These are phyloP conservation scores for Pleurotus giganteus DNA, from an alignment of 768 basidiomycete species.

Conservation along the genomic window DNA sequence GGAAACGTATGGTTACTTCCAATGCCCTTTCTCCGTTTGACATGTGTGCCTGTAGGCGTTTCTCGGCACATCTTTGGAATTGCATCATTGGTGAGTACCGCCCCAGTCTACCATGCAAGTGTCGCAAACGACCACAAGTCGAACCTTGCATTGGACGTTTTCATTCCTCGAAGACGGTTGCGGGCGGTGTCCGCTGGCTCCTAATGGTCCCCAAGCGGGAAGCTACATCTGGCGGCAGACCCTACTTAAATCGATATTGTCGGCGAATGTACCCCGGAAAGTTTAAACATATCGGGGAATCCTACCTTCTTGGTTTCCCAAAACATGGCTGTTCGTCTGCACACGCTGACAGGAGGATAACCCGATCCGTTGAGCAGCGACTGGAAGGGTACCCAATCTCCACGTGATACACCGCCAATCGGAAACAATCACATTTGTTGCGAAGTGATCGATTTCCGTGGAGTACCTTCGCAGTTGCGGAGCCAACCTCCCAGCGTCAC, in stretches of 20 bases:
- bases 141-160: too few relatives aligned
- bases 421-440: slow-evolving; percentile 1
- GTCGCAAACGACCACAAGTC: too few relatives aligned
- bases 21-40: neutral
- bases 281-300: too few relatives aligned
- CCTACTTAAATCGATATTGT: too few relatives aligned
- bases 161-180: neutral
- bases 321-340: too few relatives aligned
- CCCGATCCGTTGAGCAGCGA: neutral
- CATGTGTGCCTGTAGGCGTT: neutral
- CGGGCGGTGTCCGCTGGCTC: neutral
- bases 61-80: neutral
- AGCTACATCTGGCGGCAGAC: too few relatives aligned
- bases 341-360: too few relatives aligned
- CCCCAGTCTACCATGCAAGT: too few relatives aligned
- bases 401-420: neutral
- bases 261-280: too few relatives aligned
- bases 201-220: too few relatives aligned
- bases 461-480: neutral
- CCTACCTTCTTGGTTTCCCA: too few relatives aligned
- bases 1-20: neutral
- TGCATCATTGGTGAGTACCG: too few relatives aligned
- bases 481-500: neutral
- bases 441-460: neutral
- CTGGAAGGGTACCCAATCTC: neutral